Conservation (phyloP, 768 basidiomycete species). For the Suillus fuscotomentosus region DNA sequence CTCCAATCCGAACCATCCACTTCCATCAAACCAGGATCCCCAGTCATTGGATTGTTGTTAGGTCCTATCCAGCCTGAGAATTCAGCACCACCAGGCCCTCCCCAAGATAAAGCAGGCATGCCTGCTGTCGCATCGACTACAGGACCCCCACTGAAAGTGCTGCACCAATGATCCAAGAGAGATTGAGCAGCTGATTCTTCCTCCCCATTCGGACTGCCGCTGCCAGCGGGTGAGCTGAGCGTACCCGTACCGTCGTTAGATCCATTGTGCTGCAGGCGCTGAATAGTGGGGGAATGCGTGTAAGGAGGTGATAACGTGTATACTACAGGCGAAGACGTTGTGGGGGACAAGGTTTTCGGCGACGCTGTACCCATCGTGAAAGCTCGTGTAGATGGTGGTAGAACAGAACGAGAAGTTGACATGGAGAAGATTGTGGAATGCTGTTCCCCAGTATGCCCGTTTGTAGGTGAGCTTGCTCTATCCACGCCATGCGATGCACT, state of each 20-base stretch:
- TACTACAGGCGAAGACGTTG: constrained; percentile 12
- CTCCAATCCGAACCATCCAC: constrained; percentile 70
- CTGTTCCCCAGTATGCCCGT: constrained; percentile 44
- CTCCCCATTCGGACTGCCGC: constrained; percentile 70
- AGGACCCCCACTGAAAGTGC: constrained; percentile 64
- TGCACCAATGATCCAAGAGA: constrained; percentile 82
- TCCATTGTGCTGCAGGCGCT: constrained; percentile 53
- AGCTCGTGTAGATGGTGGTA: constrained; percentile 15
- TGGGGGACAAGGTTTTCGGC: constrained; percentile 19
- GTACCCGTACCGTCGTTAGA: constrained; percentile 44
- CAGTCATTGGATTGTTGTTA: constrained; percentile 31
- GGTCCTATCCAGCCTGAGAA: constrained; percentile 59
- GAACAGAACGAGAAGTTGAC: constrained; percentile 9
- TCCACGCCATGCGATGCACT: constrained; percentile 21
- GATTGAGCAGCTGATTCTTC: constrained; percentile 77
- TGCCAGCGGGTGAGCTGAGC: constrained; percentile 56
- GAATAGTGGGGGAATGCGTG: constrained; percentile 50
- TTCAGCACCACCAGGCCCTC: constrained; percentile 54
- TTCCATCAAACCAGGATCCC: constrained; percentile 46
- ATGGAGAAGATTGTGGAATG: constrained; percentile 10
- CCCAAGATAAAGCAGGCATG: constrained; percentile 55
- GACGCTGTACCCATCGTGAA: constrained; percentile 20
- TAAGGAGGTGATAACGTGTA: constrained; percentile 27
- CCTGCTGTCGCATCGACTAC: constrained; percentile 50
- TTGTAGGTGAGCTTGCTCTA: background rate